A percentile compares a stretch with the other conserved stretches of the same genome.
Conservation (phyloP, 2,329 filamentous ascomycete species). For the Hypoxylon sp. region DNA sequence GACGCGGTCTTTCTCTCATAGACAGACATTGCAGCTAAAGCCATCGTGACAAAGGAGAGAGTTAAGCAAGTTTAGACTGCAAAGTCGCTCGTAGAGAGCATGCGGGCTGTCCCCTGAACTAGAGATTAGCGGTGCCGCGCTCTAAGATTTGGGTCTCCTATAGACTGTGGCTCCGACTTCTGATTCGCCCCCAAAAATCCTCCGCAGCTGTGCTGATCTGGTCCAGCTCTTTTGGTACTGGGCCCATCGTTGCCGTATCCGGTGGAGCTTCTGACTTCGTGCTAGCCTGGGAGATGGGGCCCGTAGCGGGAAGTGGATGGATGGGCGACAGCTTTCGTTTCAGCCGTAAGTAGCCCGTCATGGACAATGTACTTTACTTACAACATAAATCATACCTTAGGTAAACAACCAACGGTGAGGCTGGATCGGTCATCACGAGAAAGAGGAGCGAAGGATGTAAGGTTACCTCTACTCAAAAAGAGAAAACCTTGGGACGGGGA, state of each 20-base stretch:
- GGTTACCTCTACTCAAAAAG: constrained; percentile 5
- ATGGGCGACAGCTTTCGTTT: constrained; percentile 13
- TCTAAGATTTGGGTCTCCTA: constrained; percentile 22
- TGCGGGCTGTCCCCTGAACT: constrained; percentile 10
- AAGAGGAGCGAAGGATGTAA: constrained; percentile 7
- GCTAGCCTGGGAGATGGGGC: constrained; percentile 23
- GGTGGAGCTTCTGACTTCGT: constrained; percentile 23
- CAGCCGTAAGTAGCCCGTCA: constrained; percentile 22
- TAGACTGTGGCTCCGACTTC: constrained; percentile 17
- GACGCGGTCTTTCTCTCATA: constrained; percentile 15
- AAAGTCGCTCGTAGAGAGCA: constrained; percentile 9
- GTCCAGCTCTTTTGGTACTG: constrained; percentile 30
- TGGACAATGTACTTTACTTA: background rate
- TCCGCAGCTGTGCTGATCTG: constrained; percentile 38
- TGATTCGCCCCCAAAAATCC: constrained; percentile 35
- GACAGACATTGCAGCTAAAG: constrained; percentile 13
- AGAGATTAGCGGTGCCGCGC: constrained; percentile 32
- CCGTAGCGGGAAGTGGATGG: constrained; percentile 18
- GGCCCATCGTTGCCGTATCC: constrained; percentile 38
- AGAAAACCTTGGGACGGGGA: background rate
- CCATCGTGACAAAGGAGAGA: background rate
- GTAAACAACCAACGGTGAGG: constrained; percentile 23
- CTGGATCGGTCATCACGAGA: constrained; percentile 13
- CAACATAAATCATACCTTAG: constrained; percentile 8
- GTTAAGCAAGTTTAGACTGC: constrained; percentile 20